phyloP scores from a whole-genome alignment of 495 filamentous ascomycete species.

The Annulohypoxylon nitens region DNA sequence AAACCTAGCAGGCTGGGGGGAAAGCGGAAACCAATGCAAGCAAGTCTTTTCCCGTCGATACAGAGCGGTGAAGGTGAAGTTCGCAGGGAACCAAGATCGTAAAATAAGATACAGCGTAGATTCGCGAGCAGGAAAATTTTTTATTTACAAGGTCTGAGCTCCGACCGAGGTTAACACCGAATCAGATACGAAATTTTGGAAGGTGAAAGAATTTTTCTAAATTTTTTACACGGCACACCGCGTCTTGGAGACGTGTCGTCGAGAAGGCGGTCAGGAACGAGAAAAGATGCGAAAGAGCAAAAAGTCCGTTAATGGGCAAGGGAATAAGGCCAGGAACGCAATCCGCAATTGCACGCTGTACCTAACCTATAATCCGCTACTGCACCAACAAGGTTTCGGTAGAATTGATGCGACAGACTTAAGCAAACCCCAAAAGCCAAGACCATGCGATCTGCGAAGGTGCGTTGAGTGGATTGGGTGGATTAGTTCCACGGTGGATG shows the following conservation, averaged over 20 bases:
- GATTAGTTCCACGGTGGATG: neutral
- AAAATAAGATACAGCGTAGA: constrained; percentile 26
- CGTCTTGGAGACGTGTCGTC: constrained; percentile 44
- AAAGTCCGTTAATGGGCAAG: constrained; percentile 40
- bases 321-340: constrained; percentile 27
- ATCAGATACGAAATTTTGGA: constrained; percentile 27
- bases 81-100: constrained; percentile 29
- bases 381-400: constrained; percentile 39
- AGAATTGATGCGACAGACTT: constrained; percentile 28
- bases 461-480: neutral
- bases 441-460: neutral
- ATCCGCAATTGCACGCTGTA: constrained; percentile 12
- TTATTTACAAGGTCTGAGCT: constrained; percentile 23
- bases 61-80: constrained; percentile 43
- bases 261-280: constrained; percentile 50
- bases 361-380: constrained; percentile 19
- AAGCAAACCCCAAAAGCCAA: constrained; percentile 21
- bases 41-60: constrained; percentile 39
- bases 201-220: neutral
- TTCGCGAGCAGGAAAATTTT: constrained; percentile 43
- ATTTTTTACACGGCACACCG: constrained; percentile 28
- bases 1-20: constrained; percentile 36
- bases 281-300: constrained; percentile 21
- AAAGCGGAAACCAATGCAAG: constrained; percentile 39
- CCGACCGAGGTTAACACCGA: constrained; percentile 43